A percentile compares a stretch with the other conserved stretches of the same genome.
These are phyloP conservation scores for Fraxinus ornus DNA, from an alignment of 305 asterid genomes.

Conservation along the genomic window DNA sequence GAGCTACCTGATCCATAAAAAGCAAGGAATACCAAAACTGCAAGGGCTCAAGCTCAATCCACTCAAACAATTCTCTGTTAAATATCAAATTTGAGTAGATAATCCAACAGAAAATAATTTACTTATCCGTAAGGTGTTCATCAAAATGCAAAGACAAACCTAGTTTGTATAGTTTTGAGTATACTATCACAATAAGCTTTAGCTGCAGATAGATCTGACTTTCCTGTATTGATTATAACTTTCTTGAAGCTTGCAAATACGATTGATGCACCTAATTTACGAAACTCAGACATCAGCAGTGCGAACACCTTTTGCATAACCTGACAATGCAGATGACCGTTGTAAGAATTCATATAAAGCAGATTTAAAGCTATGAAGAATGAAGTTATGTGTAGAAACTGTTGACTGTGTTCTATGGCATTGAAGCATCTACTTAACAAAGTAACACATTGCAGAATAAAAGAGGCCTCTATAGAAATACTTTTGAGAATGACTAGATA, in stretches of 20 bases:
- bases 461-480: conserved; percentile 1
- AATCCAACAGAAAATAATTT: conserved; percentile 16
- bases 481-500: conserved; percentile 8
- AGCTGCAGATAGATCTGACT: conserved; percentile 81
- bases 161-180: conserved; percentile 71
- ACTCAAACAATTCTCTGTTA: conserved; percentile 89
- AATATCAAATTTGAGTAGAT: conserved; percentile 25
- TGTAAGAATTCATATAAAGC: conserved; percentile 14
- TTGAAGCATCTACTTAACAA: conserved; percentile 7
- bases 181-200: conserved; percentile 93
- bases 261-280: conserved; percentile 83
- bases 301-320: conserved; percentile 96
- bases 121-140: conserved; percentile 8
- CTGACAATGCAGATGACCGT: conserved; percentile 41
- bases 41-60: conserved; percentile 92
- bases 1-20: conserved; percentile 94
- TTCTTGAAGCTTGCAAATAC: conserved; percentile 84
- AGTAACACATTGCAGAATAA: not conserved
- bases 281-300: conserved; percentile 87
- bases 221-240: conserved; percentile 89
- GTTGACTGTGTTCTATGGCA: conserved; percentile 5
- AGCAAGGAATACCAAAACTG: conserved; percentile 95
- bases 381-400: conserved; percentile 13
- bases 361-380: conserved; percentile 10
- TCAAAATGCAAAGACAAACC: conserved; percentile 46